These are phyloP conservation scores for Urochloa ruziziensis DNA, from an alignment of 176 grass and related monocot species.

Conservation along the genomic window DNA sequence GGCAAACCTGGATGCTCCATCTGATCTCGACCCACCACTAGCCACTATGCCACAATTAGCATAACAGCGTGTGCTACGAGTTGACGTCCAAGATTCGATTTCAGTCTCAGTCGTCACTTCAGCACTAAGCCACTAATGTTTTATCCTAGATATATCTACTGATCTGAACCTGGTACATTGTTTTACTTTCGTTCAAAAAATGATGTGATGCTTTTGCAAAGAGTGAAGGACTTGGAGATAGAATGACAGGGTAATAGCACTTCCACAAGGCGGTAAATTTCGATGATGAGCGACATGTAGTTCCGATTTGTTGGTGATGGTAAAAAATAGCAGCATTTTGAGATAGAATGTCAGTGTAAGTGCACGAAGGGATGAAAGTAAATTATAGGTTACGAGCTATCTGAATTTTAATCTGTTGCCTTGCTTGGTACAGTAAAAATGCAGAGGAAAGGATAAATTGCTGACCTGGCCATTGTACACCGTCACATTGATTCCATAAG, in stretches of 20 bases:
- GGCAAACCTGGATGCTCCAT: not conserved
- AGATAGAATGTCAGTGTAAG: not conserved
- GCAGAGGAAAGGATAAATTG: not conserved
- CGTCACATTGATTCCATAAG: constrained; percentile 58
- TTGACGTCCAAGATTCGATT: not conserved
- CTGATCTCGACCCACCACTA: not conserved
- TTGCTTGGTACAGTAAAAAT: not conserved
- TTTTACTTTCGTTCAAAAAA: not conserved
- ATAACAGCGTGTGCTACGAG: not conserved
- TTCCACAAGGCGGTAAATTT: too few relatives aligned
- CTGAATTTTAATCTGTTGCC: not conserved
- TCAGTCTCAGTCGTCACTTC: not conserved
- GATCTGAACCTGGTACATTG: not conserved
- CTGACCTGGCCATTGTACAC: constrained; percentile 71
- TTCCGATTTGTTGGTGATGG: too few relatives aligned
- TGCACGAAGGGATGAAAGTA: not conserved
- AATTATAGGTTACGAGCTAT: not conserved
- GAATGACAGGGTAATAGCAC: not conserved
- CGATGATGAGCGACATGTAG: too few relatives aligned
- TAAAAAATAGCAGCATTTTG: not conserved
- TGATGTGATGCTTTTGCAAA: not conserved
- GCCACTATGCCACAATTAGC: not conserved
- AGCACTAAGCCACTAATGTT: not conserved
- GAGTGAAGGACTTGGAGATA: not conserved
- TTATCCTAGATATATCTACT: not conserved